These are phyloP conservation scores for Camellia oleifera DNA, from an alignment of 179 eudicot species.

Conservation along the genomic window DNA sequence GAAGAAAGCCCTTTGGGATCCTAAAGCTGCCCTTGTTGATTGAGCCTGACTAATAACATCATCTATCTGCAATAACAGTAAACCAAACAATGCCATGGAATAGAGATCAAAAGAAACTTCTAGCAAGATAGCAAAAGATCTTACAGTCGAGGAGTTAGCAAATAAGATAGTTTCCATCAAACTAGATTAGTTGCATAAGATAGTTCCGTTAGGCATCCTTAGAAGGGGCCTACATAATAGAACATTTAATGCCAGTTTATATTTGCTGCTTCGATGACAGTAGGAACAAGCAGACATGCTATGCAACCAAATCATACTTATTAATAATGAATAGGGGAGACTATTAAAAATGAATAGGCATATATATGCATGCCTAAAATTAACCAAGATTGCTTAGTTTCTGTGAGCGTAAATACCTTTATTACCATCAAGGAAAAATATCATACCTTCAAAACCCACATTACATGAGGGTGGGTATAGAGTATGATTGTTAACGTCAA, in stretches of 20 bases:
- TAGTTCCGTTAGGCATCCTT: not conserved
- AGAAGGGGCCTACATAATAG: too few relatives aligned
- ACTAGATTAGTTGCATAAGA: not conserved
- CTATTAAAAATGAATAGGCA: too few relatives aligned
- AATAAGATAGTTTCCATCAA: not conserved
- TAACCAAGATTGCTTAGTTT: too few relatives aligned
- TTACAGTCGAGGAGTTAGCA: not conserved
- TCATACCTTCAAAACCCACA: too few relatives aligned
- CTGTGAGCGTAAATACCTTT: too few relatives aligned
- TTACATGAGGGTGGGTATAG: too few relatives aligned
- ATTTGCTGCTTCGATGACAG: too few relatives aligned
- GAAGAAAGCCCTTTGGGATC: conserved; percentile 82
- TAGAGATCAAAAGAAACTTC: not conserved
- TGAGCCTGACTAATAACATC: conserved; percentile 94
- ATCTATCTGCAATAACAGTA: conserved; percentile 59
- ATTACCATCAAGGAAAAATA: too few relatives aligned
- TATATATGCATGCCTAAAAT: not conserved
- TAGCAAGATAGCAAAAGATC: not conserved
- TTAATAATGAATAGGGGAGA: too few relatives aligned
- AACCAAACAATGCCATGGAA: not conserved
- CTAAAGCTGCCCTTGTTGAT: conserved; percentile 76
- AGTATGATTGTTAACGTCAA: not conserved
- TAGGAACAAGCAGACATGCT: too few relatives aligned
- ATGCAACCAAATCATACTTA: too few relatives aligned
- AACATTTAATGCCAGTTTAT: too few relatives aligned